Evolutionary conservation across 768 basidiomycete species (phyloP).

Genomic region (Collybia sordida): DNA sequence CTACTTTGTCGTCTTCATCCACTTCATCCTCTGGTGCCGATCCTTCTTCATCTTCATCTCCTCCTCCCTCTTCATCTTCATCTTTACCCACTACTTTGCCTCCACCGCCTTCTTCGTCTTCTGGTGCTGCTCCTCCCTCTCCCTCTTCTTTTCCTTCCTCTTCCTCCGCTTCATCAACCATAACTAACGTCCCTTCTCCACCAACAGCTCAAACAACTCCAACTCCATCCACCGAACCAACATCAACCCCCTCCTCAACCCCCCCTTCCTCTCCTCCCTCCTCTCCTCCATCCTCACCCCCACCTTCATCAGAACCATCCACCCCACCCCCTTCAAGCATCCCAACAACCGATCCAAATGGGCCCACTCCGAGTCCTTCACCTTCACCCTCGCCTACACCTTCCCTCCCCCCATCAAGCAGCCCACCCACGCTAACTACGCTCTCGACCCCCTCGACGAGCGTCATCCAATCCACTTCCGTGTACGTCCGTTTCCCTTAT

Average conservation of each 20-base stretch:
- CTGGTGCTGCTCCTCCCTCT: background rate
- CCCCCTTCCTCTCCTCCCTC: background rate
- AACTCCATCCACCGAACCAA: background rate
- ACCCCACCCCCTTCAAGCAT: background rate
- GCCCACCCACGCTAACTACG: background rate
- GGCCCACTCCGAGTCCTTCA: background rate
- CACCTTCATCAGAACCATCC: background rate
- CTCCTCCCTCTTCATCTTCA: background rate
- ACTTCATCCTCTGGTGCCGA: background rate
- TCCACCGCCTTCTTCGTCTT: background rate
- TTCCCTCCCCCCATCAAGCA: background rate
- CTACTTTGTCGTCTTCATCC: background rate
- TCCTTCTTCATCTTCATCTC: background rate
- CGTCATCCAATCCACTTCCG: background rate
- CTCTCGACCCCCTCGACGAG: conserved; percentile 2
- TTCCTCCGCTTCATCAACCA: background rate
- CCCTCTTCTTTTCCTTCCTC: background rate
- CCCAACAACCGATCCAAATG: too few relatives aligned
- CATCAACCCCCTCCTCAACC: background rate
- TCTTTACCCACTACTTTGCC: background rate
- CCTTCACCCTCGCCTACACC: background rate
- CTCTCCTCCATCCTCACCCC: background rate
- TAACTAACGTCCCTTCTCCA: background rate
- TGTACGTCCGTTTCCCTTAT: background rate
- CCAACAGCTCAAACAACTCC: background rate